These are phyloP conservation scores for Desmodesmus armatus DNA, from an alignment of 139 green algal genomes.

Conservation along the genomic window DNA sequence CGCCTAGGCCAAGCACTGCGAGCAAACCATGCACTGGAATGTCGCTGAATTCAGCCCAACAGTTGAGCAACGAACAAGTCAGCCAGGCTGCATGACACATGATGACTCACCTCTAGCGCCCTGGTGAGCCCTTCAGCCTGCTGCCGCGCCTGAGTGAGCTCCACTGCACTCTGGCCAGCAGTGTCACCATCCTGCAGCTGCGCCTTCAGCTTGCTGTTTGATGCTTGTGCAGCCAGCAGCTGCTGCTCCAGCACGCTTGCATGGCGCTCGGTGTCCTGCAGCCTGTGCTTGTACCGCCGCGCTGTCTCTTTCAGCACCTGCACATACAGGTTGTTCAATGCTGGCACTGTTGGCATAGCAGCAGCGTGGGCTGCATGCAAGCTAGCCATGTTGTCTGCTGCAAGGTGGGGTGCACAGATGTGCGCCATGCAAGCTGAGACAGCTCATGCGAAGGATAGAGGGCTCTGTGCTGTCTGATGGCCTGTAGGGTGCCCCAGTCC, in stretches of 20 bases:
- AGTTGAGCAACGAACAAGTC: too few relatives aligned
- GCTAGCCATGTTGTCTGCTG: not conserved
- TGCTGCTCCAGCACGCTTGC: slow-evolving; percentile 19
- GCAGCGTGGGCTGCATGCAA: not conserved
- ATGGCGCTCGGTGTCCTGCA: slow-evolving; percentile 8
- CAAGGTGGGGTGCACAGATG: too few relatives aligned
- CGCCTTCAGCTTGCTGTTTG: not conserved
- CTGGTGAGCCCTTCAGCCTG: too few relatives aligned
- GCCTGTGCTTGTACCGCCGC: slow-evolving; percentile 17
- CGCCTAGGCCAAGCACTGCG: too few relatives aligned
- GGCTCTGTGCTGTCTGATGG: not conserved
- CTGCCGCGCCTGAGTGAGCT: slow-evolving; percentile 25
- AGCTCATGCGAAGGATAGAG: too few relatives aligned
- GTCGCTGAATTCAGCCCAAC: too few relatives aligned
- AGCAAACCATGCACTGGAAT: too few relatives aligned
- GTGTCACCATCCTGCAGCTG: not conserved
- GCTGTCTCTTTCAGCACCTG: slow-evolving; percentile 43
- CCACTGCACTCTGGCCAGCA: slow-evolving; percentile 7
- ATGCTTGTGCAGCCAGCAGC: not conserved
- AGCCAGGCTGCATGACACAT: not conserved
- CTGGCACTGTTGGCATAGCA: not conserved
- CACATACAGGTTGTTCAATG: not conserved
- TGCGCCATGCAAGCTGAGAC: not conserved
- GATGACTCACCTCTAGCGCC: slow-evolving; percentile 1
- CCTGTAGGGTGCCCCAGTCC: too few relatives aligned